A percentile compares a stretch with the other conserved stretches of the same genome.
Evolutionary conservation across 2,329 filamentous ascomycete genomes (phyloP).

Genomic region (Ceratocystis huliohia): DNA sequence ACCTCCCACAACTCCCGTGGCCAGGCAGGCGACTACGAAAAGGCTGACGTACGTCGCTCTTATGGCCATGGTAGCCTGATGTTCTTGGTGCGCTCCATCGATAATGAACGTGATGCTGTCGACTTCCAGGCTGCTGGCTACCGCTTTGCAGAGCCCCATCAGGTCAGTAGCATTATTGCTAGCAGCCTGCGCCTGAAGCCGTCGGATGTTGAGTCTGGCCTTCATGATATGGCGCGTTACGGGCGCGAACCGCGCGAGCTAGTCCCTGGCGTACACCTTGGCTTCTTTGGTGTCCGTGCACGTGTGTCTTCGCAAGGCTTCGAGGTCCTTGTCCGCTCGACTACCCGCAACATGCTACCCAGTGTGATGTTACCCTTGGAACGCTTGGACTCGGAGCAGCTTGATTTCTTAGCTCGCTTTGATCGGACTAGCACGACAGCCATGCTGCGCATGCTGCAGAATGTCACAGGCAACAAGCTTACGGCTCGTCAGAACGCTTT

Average conservation of each 20-base stretch:
- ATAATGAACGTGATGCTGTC: constrained; percentile 37
- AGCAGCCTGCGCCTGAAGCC: constrained; percentile 61
- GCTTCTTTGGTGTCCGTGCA: constrained; percentile 45
- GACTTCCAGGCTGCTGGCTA: constrained; percentile 57
- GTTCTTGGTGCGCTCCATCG: constrained; percentile 60
- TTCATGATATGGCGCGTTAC: constrained; percentile 53
- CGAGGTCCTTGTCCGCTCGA: constrained; percentile 48
- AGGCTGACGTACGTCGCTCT: constrained; percentile 27
- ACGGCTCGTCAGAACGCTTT: constrained; percentile 35
- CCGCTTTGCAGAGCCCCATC: constrained; percentile 58
- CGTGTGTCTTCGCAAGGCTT: constrained; percentile 43
- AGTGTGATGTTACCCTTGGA: constrained; percentile 42
- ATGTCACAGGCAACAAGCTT: constrained; percentile 28
- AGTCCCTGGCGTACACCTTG: constrained; percentile 43
- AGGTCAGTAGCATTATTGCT: constrained; percentile 56
- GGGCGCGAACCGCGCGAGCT: constrained; percentile 35
- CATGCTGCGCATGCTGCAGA: constrained; percentile 31
- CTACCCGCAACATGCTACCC: constrained; percentile 47
- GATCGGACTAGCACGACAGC: constrained; percentile 33
- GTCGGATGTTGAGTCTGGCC: constrained; percentile 45
- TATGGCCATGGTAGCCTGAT: constrained; percentile 51
- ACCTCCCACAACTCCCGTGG: neutral
- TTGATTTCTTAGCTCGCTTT: constrained; percentile 41
- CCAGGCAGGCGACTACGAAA: constrained; percentile 31
- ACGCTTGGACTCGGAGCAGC: constrained; percentile 42